A percentile compares a stretch with the other conserved stretches of the same genome.
Conservation (phyloP, 106 monocot species). For the Dioscorea zingiberensis region DNA sequence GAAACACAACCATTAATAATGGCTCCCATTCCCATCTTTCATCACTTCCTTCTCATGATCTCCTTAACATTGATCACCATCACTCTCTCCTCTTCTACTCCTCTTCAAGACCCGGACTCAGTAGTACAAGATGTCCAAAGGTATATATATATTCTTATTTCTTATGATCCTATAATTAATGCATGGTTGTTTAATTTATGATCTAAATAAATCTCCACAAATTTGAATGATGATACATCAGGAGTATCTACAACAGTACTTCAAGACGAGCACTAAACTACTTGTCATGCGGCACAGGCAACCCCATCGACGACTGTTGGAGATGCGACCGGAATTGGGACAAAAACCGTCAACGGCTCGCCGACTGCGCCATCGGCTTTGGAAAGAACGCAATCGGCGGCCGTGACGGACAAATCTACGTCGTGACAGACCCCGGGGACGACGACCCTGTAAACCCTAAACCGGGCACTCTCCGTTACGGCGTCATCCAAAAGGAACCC, state of each 20-base stretch:
- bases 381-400: conserved; percentile 9
- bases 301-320: conserved; percentile 16
- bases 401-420: conserved; percentile 1
- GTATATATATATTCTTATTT: background rate
- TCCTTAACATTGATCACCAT: background rate
- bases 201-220: background rate
- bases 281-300: conserved; percentile 9
- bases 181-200: background rate
- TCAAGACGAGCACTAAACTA: background rate
- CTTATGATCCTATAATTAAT: background rate
- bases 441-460: conserved; percentile 6
- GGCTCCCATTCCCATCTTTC: background rate
- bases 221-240: background rate
- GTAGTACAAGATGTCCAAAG: conserved; percentile 3
- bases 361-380: conserved; percentile 12
- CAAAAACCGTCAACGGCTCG: conserved; percentile 8
- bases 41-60: background rate
- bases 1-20: too few species aligned
- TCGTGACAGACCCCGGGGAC: conserved; percentile 6
- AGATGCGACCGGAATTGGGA: conserved; percentile 5
- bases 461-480: conserved; percentile 11
- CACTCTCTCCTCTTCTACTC: background rate
- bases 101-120: background rate
- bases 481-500: conserved; percentile 5
- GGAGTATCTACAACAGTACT: background rate